phyloP scores from a whole-genome alignment of 1,284 basidiomycete species.

The Microbotryomycetes sp. region DNA sequence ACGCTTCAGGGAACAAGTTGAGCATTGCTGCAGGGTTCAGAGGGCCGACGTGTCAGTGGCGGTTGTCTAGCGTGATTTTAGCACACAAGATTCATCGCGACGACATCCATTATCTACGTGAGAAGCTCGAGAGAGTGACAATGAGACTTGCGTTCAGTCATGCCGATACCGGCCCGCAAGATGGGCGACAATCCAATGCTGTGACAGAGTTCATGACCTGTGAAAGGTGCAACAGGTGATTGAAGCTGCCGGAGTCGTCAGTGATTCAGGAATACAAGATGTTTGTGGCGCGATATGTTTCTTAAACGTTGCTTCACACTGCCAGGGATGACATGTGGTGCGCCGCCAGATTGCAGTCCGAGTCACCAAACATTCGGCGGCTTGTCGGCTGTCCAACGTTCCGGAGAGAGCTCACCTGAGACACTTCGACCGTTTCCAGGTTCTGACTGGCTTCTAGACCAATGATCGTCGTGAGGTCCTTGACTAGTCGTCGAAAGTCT shows the following conservation, averaged over 20 bases:
- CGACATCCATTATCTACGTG: background rate
- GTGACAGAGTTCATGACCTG: conserved; percentile 46
- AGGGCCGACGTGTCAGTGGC: background rate
- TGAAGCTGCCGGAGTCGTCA: conserved; percentile 16
- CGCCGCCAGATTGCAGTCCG: too few relatives aligned
- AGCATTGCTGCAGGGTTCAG: conserved; percentile 49
- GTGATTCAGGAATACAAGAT: background rate
- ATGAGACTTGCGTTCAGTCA: conserved; percentile 64
- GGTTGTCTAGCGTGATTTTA: background rate
- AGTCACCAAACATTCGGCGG: background rate
- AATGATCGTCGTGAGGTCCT: conserved; percentile 62
- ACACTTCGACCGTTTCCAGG: conserved; percentile 56
- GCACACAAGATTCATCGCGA: background rate
- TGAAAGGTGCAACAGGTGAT: conserved; percentile 44
- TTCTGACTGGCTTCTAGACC: conserved; percentile 66
- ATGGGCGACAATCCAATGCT: conserved; percentile 83
- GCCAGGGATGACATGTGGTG: conserved; percentile 52
- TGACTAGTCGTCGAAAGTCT: conserved; percentile 72
- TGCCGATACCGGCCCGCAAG: conserved; percentile 85
- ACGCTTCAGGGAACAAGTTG: conserved; percentile 73
- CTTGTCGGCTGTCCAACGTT: background rate
- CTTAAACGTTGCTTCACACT: too few relatives aligned
- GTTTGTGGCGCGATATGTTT: too few relatives aligned
- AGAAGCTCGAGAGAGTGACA: background rate
- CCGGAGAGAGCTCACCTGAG: conserved; percentile 51